Evolutionary conservation across 83 land plant species (phyloP), one percentile per base, ranked within the genome.

Genomic region (Diphasiastrum complanatum): DNA sequence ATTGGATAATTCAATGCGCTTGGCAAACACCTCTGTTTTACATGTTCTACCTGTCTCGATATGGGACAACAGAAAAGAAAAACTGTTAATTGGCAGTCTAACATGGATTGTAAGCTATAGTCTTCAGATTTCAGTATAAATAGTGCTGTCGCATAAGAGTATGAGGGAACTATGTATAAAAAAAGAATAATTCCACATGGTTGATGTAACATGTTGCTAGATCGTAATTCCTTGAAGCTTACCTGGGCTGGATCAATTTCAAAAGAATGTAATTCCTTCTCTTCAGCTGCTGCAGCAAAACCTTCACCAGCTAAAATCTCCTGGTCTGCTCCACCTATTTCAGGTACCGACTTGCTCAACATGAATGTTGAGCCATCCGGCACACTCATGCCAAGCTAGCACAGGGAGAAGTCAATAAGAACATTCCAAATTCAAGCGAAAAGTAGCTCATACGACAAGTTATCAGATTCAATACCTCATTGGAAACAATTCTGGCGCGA

Each of bases 11-110:
- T 92, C 26, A 92, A 72, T 33, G 91, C 96, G 81, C 78, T 84
- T 31, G 98, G 98, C 63, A 92, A 75, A 69, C 98, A 92, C 11
- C 98, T 71, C 65, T 92, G 96, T 71, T 92, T 92, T n/a, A 92
- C 98, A 85, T 85, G 93, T 47, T 92, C 98, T 54, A 92, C 98
- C 97, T 91, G 79, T 51, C 33, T 2, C 12, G 33, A 64, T 24
- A 29, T 24, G 25, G 28, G n/a, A n/a, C n/a, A 38, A 30, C 28
- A 47, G 1, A 27, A 33, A 19, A 31, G 37, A 5, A 37, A 22
- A 31, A 16, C 19, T 19, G 23, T 19, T 54, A 40, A 54, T 6
- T 31, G 18, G 29, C 22, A 28, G 26, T 61, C 12, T 20, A 52
- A 28, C 19, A 19, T 47, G n/a, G n/a, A n/a, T n/a, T n/a, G n/a